phyloP scores from a whole-genome alignment of 2,329 filamentous ascomycete genomes.

The Setomelanomma holmii region DNA sequence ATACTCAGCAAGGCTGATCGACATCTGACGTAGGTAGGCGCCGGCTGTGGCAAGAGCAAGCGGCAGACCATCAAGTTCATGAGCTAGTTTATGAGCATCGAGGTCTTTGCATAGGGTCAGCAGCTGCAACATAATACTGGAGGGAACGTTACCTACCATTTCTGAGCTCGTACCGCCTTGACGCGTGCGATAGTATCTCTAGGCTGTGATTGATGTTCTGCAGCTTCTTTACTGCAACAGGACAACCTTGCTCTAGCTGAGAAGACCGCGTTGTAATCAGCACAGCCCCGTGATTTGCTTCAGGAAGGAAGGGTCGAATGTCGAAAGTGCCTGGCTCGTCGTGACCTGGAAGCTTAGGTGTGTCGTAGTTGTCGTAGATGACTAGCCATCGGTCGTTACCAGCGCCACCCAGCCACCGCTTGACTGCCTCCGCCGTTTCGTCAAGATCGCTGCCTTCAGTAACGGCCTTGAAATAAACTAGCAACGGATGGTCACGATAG shows the following conservation, averaged over 20 bases:
- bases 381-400: slow-evolving; percentile 51
- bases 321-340: too few species aligned
- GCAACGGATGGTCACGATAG: slow-evolving; percentile 28
- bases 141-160: too few species aligned
- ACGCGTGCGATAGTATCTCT: too few species aligned
- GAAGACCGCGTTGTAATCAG: slow-evolving; percentile 14
- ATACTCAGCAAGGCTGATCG: slow-evolving; percentile 21
- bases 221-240: slow-evolving; percentile 10
- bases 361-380: slow-evolving; percentile 54
- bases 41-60: slow-evolving; percentile 10
- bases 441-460: slow-evolving; percentile 32
- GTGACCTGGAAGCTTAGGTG: slow-evolving; percentile 37
- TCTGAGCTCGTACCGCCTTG: too few species aligned
- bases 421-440: slow-evolving; percentile 42
- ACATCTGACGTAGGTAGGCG: slow-evolving; percentile 7
- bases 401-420: slow-evolving; percentile 47
- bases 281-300: slow-evolving; percentile 7
- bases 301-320: slow-evolving; percentile 5
- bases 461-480: slow-evolving; percentile 27
- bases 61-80: slow-evolving; percentile 12
- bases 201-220: slow-evolving; percentile 8
- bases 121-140: too few species aligned
- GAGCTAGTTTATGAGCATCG: slow-evolving; percentile 28
- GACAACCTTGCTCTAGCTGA: slow-evolving; percentile 5
- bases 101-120: slow-evolving; percentile 28